Base-by-base conservation (phyloP, 352 stramenopile genomes). In the Phytopythium montanum region DNA sequence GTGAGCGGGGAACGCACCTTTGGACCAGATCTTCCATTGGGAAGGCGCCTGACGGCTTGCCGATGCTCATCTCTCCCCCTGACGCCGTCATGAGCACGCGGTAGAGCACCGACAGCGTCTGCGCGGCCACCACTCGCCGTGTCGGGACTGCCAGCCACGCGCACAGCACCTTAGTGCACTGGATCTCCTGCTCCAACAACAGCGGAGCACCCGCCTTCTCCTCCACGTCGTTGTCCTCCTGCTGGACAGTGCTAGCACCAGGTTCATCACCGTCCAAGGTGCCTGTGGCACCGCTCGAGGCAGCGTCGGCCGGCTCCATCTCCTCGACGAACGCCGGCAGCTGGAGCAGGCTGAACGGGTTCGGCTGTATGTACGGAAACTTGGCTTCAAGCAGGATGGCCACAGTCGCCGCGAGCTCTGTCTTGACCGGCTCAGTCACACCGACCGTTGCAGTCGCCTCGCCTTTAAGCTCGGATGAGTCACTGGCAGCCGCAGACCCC, bases 321-420 rank as follows among this genome's bases (percentile, higher is more conserved):
- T 80, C 75, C 44, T 81, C 66, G 0, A 87, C 76, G 62, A 92
- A 92, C 8, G 64, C 53, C 5, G 80, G 82, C 44, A 90, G 45
- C 14, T 74, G 68, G 38, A 92, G 59, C 39, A 90, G 54, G 19
- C 61, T 51, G 44, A 88, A 90, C 18, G 75, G 63, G 19, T 85
- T 82, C n/a, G 55, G 54, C 0, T 62, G 26, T 5, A 73, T 60
- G 31, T 65, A 64, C 39, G 76, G 68, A 16, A 76, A 71, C 29
- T 80, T 79, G 3, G 70, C 67, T 18, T 90, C 83, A 36, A 92
- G 64, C 19, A 92, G 53, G 16, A 84, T 73, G 0, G 75, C 81
- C 38, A 87, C 70, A 0, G 79, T 88, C 18, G 73, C 60, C 3
- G 73, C 67, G 21, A 92, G 44, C 53, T 92, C 83, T 19, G 76